Evolutionary conservation across 371 early-diverging fungal species (phyloP).

Genomic region (Mucor irregularis): DNA sequence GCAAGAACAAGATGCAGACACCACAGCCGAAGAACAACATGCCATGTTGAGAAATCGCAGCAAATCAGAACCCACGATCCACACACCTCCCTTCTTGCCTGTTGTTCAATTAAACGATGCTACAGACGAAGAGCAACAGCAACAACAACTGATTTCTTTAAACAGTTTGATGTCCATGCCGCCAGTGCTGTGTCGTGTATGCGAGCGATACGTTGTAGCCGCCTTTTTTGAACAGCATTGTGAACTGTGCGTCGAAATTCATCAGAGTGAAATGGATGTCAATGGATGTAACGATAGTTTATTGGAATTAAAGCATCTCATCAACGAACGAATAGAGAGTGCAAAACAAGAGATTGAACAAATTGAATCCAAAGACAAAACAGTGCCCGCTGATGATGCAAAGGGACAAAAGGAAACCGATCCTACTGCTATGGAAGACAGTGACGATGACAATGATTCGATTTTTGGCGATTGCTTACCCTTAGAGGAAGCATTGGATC

Average conservation of each 20-base stretch:
- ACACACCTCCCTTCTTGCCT: constrained; percentile 19
- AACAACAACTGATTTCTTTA: constrained; percentile 5
- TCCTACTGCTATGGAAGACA: not conserved
- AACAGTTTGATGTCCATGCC: constrained; percentile 32
- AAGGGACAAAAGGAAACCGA: not conserved
- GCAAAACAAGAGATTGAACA: constrained; percentile 9
- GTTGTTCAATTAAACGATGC: not conserved
- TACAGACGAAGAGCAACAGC: not conserved
- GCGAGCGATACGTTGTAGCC: constrained; percentile 78
- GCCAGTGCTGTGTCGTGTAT: constrained; percentile 76
- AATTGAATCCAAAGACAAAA: not conserved
- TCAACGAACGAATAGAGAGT: constrained; percentile 49
- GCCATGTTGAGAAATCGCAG: constrained; percentile 22
- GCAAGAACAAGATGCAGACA: not conserved
- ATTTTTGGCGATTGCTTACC: constrained; percentile 29
- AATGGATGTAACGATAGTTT: constrained; percentile 72
- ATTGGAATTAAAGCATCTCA: constrained; percentile 56
- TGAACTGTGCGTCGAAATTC: constrained; percentile 71
- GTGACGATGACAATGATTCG: constrained; percentile 21
- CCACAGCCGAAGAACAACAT: constrained; percentile 3
- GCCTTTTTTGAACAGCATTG: constrained; percentile 80
- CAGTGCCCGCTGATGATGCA: not conserved
- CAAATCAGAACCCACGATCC: constrained; percentile 32
- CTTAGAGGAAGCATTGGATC: constrained; percentile 23
- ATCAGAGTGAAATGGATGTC: constrained; percentile 80